These are phyloP conservation scores for Mangifera indica DNA, from an alignment of 345 rosid species.

Conservation along the genomic window DNA sequence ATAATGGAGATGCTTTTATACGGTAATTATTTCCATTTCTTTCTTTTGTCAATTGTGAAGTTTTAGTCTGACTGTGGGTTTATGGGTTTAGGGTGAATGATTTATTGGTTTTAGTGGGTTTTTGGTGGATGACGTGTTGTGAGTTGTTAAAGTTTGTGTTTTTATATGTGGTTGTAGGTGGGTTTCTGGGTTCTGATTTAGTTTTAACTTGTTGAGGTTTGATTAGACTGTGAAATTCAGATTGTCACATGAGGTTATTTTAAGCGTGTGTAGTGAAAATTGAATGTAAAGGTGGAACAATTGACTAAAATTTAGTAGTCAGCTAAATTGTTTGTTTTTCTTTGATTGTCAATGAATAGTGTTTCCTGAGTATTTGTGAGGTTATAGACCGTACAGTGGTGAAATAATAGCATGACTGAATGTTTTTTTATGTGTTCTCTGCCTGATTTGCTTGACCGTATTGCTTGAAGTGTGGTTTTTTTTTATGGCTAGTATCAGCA, in stretches of 20 bases:
- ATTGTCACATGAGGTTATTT: neutral
- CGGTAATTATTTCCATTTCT: slow-evolving; percentile 40
- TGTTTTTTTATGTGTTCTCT: neutral
- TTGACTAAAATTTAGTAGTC: neutral
- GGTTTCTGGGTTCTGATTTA: neutral
- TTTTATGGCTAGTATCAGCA: too few relatives aligned
- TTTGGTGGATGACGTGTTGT: neutral
- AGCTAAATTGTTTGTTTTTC: neutral
- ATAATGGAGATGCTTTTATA: slow-evolving; percentile 52
- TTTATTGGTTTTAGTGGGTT: slow-evolving; percentile 17
- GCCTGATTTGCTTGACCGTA: neutral
- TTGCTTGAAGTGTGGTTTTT: too few relatives aligned
- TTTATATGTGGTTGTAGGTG: slow-evolving; percentile 6
- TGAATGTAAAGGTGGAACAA: neutral
- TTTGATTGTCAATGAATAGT: neutral
- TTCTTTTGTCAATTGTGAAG: slow-evolving; percentile 3
- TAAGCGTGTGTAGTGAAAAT: neutral
- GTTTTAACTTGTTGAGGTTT: neutral
- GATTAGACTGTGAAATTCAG: neutral
- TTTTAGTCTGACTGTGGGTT: too few relatives aligned
- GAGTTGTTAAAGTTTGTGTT: slow-evolving; percentile 13
- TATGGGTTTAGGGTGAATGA: neutral
- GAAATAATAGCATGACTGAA: neutral
- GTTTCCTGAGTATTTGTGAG: neutral
- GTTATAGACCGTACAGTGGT: neutral